Percentiles rank a stretch among this genome's conserved stretches.
Conservation (phyloP, 768 basidiomycete species). For the Boletus reticulatus region DNA sequence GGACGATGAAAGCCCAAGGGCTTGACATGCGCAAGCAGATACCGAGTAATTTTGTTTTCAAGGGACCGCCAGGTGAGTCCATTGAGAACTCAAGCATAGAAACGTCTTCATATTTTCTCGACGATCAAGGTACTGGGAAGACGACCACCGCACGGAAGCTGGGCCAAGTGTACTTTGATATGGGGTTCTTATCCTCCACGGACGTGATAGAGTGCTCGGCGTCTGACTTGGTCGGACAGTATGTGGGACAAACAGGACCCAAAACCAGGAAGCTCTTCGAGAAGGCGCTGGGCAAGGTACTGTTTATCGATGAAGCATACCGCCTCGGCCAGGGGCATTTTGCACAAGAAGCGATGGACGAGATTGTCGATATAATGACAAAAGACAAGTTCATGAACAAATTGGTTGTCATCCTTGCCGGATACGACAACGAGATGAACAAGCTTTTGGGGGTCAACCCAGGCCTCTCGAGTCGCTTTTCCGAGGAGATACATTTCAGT, state of each 20-base stretch:
- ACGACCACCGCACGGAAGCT: constrained; percentile 62
- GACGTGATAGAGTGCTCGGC: constrained; percentile 71
- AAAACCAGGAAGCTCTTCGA: constrained; percentile 60
- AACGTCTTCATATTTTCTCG: neutral
- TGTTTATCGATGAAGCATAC: constrained; percentile 75
- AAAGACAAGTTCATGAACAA: constrained; percentile 55
- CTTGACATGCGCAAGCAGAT: constrained; percentile 49
- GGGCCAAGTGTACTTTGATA: constrained; percentile 61
- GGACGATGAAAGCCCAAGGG: constrained; percentile 38
- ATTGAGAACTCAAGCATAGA: too few species aligned
- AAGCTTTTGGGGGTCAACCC: constrained; percentile 54
- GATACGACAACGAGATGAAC: constrained; percentile 70
- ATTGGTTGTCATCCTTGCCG: constrained; percentile 65
- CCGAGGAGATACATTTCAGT: constrained; percentile 53
- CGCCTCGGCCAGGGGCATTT: constrained; percentile 59
- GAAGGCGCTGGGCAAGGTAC: constrained; percentile 62
- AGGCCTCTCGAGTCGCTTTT: constrained; percentile 67
- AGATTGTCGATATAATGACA: constrained; percentile 63
- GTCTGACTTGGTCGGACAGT: constrained; percentile 66
- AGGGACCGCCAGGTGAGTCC: constrained; percentile 62
- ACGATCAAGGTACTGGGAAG: constrained; percentile 54
- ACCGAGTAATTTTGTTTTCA: constrained; percentile 67
- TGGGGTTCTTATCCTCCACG: constrained; percentile 49
- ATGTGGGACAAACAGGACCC: constrained; percentile 70
- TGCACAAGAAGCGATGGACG: constrained; percentile 71